Evolutionary conservation across 805 yeast species (phyloP).

Genomic region (Torulaspora delbrueckii): DNA sequence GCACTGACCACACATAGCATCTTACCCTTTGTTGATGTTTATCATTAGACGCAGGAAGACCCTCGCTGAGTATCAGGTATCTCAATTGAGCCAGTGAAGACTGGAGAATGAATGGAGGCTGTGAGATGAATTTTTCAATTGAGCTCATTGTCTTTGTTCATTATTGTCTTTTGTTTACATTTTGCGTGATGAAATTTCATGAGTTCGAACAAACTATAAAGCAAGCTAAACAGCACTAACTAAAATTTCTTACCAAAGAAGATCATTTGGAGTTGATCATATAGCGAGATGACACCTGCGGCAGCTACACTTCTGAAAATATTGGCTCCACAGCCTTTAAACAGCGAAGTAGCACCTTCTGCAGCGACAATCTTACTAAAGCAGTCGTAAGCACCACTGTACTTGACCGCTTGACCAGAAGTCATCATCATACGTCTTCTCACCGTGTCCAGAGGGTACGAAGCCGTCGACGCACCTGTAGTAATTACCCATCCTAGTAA

Average conservation of each 20-base stretch:
- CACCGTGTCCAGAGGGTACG: slow-evolving; percentile 95
- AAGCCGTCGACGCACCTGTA: slow-evolving; percentile 93
- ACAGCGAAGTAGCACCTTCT: slow-evolving; percentile 82
- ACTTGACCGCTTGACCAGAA: slow-evolving; percentile 93
- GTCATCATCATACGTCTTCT: slow-evolving; percentile 99
- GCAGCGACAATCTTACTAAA: slow-evolving; percentile 80
- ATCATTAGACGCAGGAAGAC: slow-evolving; percentile 20
- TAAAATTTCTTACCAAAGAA: slow-evolving; percentile 87
- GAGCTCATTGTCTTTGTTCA: slow-evolving; percentile 7
- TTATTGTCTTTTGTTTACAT: background rate
- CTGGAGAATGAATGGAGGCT: slow-evolving; percentile 18
- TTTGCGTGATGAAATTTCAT: background rate
- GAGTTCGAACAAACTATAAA: background rate
- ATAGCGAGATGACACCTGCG: slow-evolving; percentile 95
- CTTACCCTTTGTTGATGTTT: slow-evolving; percentile 35
- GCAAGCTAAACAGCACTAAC: slow-evolving; percentile 29
- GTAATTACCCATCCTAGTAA: slow-evolving; percentile 92
- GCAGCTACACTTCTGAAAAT: slow-evolving; percentile 98
- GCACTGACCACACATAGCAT: slow-evolving; percentile 74
- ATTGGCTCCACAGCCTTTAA: slow-evolving; percentile 98
- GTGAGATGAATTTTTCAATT: slow-evolving; percentile 15
- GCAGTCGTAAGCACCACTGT: slow-evolving; percentile 87
- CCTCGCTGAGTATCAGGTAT: slow-evolving; percentile 23
- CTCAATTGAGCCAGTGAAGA: slow-evolving; percentile 19
- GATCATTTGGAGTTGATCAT: slow-evolving; percentile 90